These are phyloP conservation scores for Hortiboletus rubellus DNA, from an alignment of 1,284 basidiomycete genomes.

Conservation along the genomic window DNA sequence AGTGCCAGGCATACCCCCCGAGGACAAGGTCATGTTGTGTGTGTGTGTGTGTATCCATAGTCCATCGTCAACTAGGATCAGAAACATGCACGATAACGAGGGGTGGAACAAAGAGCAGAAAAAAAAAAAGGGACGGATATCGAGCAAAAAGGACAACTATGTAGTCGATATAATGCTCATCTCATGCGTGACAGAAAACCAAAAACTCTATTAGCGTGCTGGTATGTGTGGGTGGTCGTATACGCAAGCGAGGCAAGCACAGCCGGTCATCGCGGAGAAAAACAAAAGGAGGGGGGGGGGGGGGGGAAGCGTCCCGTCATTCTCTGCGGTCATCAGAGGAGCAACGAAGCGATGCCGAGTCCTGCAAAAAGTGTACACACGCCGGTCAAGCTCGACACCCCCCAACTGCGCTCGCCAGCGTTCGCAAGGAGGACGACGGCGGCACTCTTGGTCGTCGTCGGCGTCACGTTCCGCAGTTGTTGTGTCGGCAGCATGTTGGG, in stretches of 20 bases:
- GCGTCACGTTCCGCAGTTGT: conserved; percentile 31
- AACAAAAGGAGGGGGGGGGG: neutral
- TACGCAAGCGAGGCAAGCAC: conserved; percentile 10
- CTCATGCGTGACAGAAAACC: conserved; percentile 13
- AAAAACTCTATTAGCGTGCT: conserved; percentile 27
- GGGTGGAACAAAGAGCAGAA: neutral
- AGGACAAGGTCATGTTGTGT: conserved; percentile 13
- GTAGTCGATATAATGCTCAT: neutral
- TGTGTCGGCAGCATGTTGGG: conserved; percentile 46
- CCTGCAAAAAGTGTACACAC: conserved; percentile 14
- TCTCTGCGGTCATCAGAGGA: conserved; percentile 23
- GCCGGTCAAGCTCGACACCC: conserved; percentile 10
- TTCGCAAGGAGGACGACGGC: conserved; percentile 15
- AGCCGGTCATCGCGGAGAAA: neutral
- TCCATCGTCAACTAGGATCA: conserved; percentile 22
- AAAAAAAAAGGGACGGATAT: neutral
- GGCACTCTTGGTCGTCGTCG: conserved; percentile 1
- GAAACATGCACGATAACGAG: neutral
- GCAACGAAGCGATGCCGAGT: conserved; percentile 25
- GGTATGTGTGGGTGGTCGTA: conserved; percentile 20
- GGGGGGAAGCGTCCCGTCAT: neutral
- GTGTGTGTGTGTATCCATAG: conserved; percentile 20
- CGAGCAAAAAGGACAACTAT: neutral
- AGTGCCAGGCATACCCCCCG: neutral
- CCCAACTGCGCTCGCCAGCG: conserved; percentile 30